phyloP scores from a whole-genome alignment of 2,329 filamentous ascomycete species.

The Beauveria asiatica region DNA sequence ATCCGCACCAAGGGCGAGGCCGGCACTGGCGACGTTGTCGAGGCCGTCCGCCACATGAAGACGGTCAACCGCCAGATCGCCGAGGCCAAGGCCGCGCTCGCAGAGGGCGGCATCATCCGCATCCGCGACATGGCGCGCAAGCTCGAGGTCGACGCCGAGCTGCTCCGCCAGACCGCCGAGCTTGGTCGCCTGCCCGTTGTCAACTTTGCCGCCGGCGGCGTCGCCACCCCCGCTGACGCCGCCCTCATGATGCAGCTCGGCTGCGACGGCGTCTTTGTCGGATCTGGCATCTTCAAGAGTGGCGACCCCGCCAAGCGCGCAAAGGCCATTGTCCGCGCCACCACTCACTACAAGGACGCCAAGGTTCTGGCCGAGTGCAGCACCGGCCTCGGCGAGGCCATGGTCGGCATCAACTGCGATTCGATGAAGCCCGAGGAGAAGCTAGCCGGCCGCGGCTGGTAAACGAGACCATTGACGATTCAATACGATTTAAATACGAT shows the following conservation, averaged over 20 bases:
- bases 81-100: constrained; percentile 66
- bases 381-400: constrained; percentile 87
- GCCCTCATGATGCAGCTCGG: constrained; percentile 98
- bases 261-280: constrained; percentile 96
- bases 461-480: constrained; percentile 17
- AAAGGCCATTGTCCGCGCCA: constrained; percentile 88
- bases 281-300: constrained; percentile 94
- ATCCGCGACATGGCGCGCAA: constrained; percentile 70
- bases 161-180: constrained; percentile 81
- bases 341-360: constrained; percentile 81
- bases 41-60: constrained; percentile 94
- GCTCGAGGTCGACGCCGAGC: constrained; percentile 65
- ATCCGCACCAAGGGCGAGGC: constrained; percentile 98
- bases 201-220: constrained; percentile 95
- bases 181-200: constrained; percentile 86
- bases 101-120: constrained; percentile 40
- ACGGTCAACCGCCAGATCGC: constrained; percentile 78
- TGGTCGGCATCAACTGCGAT: constrained; percentile 88
- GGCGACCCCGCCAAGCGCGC: constrained; percentile 85
- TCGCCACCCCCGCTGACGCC: constrained; percentile 97
- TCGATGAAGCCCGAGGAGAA: constrained; percentile 72
- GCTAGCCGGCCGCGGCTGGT: constrained; percentile 82
- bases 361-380: constrained; percentile 81
- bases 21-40: constrained; percentile 92
- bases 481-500: too few relatives aligned